phyloP scores from a whole-genome alignment of 2,329 filamentous ascomycete genomes.

The Aschersonia sp. region DNA sequence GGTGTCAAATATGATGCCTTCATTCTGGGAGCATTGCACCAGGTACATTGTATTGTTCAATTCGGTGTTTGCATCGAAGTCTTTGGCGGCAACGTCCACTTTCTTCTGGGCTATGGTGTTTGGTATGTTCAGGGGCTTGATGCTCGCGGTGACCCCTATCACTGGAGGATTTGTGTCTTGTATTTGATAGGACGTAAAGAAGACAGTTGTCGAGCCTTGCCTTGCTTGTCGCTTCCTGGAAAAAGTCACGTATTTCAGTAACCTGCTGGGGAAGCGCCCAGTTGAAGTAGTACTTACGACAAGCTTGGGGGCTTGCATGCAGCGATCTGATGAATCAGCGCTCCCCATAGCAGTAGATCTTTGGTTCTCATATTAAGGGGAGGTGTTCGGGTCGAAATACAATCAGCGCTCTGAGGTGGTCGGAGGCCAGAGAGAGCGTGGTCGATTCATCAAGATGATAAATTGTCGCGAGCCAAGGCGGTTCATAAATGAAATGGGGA shows the following conservation, averaged over 20 bases:
- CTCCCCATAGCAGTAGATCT: neutral
- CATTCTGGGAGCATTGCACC: neutral
- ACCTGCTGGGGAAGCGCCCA: neutral
- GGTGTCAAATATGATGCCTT: neutral
- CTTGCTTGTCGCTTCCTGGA: neutral
- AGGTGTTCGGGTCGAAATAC: neutral
- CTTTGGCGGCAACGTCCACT: neutral
- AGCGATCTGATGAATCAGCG: neutral
- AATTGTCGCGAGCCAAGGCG: neutral
- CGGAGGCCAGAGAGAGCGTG: neutral
- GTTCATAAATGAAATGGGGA: neutral
- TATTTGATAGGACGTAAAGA: neutral
- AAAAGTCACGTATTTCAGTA: neutral
- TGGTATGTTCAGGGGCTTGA: neutral
- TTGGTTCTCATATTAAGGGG: neutral
- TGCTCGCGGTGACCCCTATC: neutral
- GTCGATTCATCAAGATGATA: neutral
- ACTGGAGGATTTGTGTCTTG: neutral
- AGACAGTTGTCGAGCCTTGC: neutral
- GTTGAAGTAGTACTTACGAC: neutral
- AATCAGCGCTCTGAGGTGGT: neutral
- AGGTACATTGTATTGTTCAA: neutral
- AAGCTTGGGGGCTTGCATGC: neutral
- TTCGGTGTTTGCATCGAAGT: neutral
- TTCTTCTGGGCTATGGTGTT: neutral